phyloP scores from a whole-genome alignment of 2,329 filamentous ascomycete genomes.

The Akanthomyces muscarius region DNA sequence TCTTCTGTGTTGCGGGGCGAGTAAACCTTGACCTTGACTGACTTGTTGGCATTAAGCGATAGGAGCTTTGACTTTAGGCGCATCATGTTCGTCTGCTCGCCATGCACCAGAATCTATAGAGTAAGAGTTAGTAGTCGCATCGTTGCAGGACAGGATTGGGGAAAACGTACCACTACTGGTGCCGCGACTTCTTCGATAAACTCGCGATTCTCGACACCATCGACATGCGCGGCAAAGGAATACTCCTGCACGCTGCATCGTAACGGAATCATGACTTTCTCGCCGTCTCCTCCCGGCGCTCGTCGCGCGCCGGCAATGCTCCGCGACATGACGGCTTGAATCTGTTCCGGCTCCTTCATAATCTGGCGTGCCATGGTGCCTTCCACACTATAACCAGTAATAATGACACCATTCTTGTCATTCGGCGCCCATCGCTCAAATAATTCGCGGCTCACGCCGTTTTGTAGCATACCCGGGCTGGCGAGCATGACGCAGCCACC shows the following conservation, averaged over 20 bases:
- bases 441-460: conserved; percentile 86
- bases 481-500: conserved; percentile 96
- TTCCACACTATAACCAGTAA: conserved; percentile 97
- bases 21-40: conserved; percentile 82
- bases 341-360: conserved; percentile 90
- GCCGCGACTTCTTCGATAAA: conserved; percentile 94
- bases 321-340: conserved; percentile 87
- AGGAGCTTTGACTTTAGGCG: conserved; percentile 90
- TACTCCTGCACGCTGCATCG: conserved; percentile 91
- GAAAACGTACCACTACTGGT: conserved; percentile 76
- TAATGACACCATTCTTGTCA: conserved; percentile 95
- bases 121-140: conserved; percentile 15
- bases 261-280: conserved; percentile 86
- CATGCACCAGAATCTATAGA: conserved; percentile 79
- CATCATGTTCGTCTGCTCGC: conserved; percentile 98
- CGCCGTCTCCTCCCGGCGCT: conserved; percentile 63
- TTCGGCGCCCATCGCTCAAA: conserved; percentile 95
- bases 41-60: conserved; percentile 80
- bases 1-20: conserved; percentile 94
- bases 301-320: conserved; percentile 60
- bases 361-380: conserved; percentile 97
- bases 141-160: neutral
- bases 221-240: conserved; percentile 94
- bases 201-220: conserved; percentile 90
- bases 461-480: conserved; percentile 96